Evolutionary conservation across 257 asterid genomes (phyloP).

Genomic region (Ophiorrhiza pumila): DNA sequence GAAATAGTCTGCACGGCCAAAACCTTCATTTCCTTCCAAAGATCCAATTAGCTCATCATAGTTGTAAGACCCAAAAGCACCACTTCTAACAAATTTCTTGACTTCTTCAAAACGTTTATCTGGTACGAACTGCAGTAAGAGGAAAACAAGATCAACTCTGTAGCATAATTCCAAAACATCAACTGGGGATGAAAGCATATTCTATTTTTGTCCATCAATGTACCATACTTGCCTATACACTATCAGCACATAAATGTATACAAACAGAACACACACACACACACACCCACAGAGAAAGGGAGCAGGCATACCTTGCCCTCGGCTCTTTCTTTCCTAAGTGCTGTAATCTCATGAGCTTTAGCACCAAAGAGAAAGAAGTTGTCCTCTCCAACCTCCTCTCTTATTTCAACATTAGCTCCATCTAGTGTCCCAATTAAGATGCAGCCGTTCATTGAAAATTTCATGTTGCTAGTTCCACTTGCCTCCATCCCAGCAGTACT

Average conservation of each 20-base stretch:
- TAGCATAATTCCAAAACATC: not conserved
- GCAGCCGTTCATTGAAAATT: conserved; percentile 85
- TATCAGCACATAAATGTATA: not conserved
- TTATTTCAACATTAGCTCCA: conserved; percentile 89
- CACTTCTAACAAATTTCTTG: conserved; percentile 54
- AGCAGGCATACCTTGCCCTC: conserved; percentile 60
- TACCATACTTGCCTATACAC: not conserved
- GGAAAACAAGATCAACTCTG: not conserved
- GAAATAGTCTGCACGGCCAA: conserved; percentile 77
- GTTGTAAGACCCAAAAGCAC: conserved; percentile 60
- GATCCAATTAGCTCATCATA: conserved; percentile 65
- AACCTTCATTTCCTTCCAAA: conserved; percentile 85
- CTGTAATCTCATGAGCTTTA: conserved; percentile 73
- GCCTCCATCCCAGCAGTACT: conserved; percentile 98
- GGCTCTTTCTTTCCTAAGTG: conserved; percentile 72
- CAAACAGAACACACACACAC: too few species aligned
- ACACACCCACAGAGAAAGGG: too few species aligned
- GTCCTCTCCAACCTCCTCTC: conserved; percentile 84
- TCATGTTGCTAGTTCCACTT: conserved; percentile 96
- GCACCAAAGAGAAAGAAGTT: conserved; percentile 93
- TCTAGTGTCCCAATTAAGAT: conserved; percentile 77
- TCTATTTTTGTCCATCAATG: not conserved
- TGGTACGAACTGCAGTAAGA: conserved; percentile 58
- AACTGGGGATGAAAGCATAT: not conserved
- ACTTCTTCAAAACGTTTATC: conserved; percentile 72